Percentiles rank a stretch among this genome's conserved stretches.
Evolutionary conservation across 202 grass and related monocot species (phyloP).

Genomic region (Brachypodium distachyon): DNA sequence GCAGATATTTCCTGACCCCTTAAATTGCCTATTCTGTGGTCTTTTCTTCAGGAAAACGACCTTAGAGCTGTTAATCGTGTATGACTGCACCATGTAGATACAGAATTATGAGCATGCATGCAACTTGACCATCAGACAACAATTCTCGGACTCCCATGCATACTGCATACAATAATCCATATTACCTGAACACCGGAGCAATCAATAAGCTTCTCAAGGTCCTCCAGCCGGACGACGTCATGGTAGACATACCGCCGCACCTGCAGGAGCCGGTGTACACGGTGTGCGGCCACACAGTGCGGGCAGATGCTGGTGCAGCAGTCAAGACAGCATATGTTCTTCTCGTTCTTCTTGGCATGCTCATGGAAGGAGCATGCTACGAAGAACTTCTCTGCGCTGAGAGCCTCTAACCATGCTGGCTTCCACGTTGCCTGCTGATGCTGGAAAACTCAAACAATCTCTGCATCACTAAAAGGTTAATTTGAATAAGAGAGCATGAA

Average conservation of each 20-base stretch:
- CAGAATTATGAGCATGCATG: slow-evolving; percentile 26
- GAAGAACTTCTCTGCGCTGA: slow-evolving; percentile 76
- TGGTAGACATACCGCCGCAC: slow-evolving; percentile 97
- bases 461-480: slow-evolving; percentile 23
- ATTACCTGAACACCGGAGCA: slow-evolving; percentile 91
- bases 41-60: slow-evolving; percentile 97
- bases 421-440: slow-evolving; percentile 58
- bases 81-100: slow-evolving; percentile 59
- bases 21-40: slow-evolving; percentile 95
- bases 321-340: slow-evolving; percentile 92
- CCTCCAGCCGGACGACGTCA: slow-evolving; percentile 82
- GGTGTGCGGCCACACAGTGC: slow-evolving; percentile 75
- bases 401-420: slow-evolving; percentile 88
- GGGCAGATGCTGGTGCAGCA: slow-evolving; percentile 98
- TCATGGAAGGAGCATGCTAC: slow-evolving; percentile 71
- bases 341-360: slow-evolving; percentile 89
- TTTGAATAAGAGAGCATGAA: not conserved
- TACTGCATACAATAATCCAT: slow-evolving; percentile 8
- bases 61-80: slow-evolving; percentile 96
- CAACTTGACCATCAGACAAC: slow-evolving; percentile 19
- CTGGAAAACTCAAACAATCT: slow-evolving; percentile 12
- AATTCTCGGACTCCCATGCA: not conserved
- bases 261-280: slow-evolving; percentile 74
- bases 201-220: slow-evolving; percentile 89
- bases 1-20: slow-evolving; percentile 90